phyloP scores from a whole-genome alignment of 1,284 basidiomycete species.

The Microstroma glucosiphilum region DNA sequence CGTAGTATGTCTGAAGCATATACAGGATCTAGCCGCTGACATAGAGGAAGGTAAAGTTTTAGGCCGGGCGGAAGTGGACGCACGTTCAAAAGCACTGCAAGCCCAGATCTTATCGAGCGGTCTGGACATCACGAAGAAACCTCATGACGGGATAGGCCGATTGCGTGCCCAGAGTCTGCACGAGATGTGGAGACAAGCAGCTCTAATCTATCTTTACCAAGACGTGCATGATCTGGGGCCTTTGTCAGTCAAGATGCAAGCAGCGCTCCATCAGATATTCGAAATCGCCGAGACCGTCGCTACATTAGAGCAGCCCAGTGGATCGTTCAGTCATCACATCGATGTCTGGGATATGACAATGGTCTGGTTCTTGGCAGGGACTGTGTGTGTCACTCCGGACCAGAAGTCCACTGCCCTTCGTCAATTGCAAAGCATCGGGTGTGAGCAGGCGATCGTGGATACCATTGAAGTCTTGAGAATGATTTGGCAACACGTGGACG shows the following conservation, averaged over 20 bases:
- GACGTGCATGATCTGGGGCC: constrained; percentile 27
- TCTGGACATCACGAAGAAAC: not conserved
- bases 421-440: constrained; percentile 25
- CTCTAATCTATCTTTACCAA: constrained; percentile 25
- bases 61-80: not conserved
- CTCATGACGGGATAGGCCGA: constrained; percentile 10
- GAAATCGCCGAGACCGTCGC: constrained; percentile 8
- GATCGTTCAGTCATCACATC: constrained; percentile 10
- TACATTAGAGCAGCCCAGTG: constrained; percentile 12
- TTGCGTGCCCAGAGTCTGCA: constrained; percentile 26
- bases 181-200: constrained; percentile 32
- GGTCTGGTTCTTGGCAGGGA: constrained; percentile 31
- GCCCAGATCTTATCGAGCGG: too few species aligned
- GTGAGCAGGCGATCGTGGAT: constrained; percentile 27
- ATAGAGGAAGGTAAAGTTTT: constrained; percentile 6
- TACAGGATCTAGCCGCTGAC: constrained; percentile 29
- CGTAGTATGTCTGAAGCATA: constrained; percentile 28
- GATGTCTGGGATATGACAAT: constrained; percentile 35
- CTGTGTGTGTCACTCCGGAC: constrained; percentile 21
- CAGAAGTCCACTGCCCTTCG: constrained; percentile 24
- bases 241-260: constrained; percentile 23
- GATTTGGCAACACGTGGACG: constrained; percentile 26
- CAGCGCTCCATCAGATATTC: constrained; percentile 29
- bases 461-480: constrained; percentile 26
- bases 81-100: too few species aligned